A percentile compares a stretch with the other conserved stretches of the same genome.
Evolutionary conservation across 1,139 yeast genomes (phyloP).

Genomic region (Meyerozyma sp.): DNA sequence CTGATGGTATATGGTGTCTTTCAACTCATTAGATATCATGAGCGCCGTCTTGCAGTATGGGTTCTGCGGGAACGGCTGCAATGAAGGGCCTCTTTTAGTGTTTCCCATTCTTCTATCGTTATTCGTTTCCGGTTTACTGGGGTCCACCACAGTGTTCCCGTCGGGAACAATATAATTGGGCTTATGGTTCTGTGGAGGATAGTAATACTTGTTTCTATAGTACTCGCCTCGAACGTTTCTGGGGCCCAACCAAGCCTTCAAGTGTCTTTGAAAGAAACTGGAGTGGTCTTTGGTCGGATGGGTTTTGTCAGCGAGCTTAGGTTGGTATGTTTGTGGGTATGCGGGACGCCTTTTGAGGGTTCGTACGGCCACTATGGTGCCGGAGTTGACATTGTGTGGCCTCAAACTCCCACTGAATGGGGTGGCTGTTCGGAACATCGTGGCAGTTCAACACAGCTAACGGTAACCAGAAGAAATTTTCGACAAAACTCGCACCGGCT

Average conservation of each 20-base stretch:
- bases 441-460: background rate
- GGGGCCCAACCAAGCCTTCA: slow-evolving; percentile 71
- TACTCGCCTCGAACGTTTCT: slow-evolving; percentile 81
- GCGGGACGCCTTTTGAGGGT: slow-evolving; percentile 15
- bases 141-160: slow-evolving; percentile 34
- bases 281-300: slow-evolving; percentile 22
- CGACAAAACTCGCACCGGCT: background rate
- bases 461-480: background rate
- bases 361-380: background rate
- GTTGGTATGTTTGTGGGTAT: slow-evolving; percentile 15
- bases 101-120: slow-evolving; percentile 13
- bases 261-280: slow-evolving; percentile 25
- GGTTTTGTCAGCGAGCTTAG: slow-evolving; percentile 16
- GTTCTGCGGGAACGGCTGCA: slow-evolving; percentile 81
- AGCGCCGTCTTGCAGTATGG: slow-evolving; percentile 63
- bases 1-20: slow-evolving; percentile 54
- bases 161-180: slow-evolving; percentile 74
- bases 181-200: slow-evolving; percentile 64
- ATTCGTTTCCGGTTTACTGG: slow-evolving; percentile 10
- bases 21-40: slow-evolving; percentile 53
- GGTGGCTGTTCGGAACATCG: background rate
- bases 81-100: slow-evolving; percentile 22
- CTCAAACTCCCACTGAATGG: background rate
- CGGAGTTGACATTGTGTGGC: background rate
- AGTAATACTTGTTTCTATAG: slow-evolving; percentile 66